Evolutionary conservation across 2,329 filamentous ascomycete species (phyloP).

Genomic region (Fusarium graminum): DNA sequence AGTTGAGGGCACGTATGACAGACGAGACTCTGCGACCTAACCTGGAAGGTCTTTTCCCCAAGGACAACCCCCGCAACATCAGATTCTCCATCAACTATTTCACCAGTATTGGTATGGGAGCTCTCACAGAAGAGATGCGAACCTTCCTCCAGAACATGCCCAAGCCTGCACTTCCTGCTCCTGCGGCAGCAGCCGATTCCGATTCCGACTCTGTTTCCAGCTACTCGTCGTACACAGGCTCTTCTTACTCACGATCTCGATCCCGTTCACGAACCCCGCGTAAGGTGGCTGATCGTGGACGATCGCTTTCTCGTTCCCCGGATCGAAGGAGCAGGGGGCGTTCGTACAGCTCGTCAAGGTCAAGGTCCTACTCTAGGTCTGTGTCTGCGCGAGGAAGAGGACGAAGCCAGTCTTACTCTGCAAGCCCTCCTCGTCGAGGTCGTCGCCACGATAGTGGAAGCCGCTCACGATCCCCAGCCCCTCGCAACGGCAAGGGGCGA

Average conservation of each 20-base stretch:
- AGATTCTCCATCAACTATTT: conserved; percentile 99
- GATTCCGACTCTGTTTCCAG: conserved; percentile 81
- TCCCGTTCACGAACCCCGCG: conserved; percentile 60
- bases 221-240: conserved; percentile 80
- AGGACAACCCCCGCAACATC: conserved; percentile 88
- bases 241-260: conserved; percentile 67
- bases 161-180: conserved; percentile 81
- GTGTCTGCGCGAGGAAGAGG: conserved; percentile 48
- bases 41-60: conserved; percentile 89
- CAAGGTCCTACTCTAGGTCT: conserved; percentile 62
- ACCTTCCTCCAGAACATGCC: conserved; percentile 90
- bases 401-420: conserved; percentile 49
- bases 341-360: conserved; percentile 53
- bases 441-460: conserved; percentile 46
- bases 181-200: conserved; percentile 67
- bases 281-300: conserved; percentile 45
- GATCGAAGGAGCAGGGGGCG: conserved; percentile 45
- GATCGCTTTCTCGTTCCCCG: conserved; percentile 50
- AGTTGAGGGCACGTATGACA: conserved; percentile 79
- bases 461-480: conserved; percentile 50
- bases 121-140: conserved; percentile 94
- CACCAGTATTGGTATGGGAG: conserved; percentile 96
- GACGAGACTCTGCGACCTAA: conserved; percentile 83
- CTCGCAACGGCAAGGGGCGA: conserved; percentile 46
- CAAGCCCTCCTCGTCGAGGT: conserved; percentile 49